phyloP scores from a whole-genome alignment of 2,329 filamentous ascomycete genomes.

The Ustulina deusta region DNA sequence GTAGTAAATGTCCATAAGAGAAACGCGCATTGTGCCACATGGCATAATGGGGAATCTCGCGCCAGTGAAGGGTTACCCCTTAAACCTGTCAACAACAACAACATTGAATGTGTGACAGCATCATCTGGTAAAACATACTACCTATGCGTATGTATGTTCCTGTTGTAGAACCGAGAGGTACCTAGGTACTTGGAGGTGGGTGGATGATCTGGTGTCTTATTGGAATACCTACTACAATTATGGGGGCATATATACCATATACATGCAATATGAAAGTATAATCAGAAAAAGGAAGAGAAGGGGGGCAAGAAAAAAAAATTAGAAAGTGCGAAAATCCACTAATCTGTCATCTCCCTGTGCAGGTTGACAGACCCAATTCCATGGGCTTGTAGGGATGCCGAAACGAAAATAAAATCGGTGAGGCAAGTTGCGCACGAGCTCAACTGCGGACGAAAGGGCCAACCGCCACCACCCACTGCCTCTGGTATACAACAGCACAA shows the following conservation, averaged over 20 bases:
- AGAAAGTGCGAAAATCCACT: neutral
- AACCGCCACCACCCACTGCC: slow-evolving; percentile 7
- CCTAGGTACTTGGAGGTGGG: no score
- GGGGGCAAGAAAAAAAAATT: neutral
- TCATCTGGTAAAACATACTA: neutral
- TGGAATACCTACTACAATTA: no score
- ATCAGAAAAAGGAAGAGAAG: neutral
- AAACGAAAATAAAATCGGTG: slow-evolving; percentile 21
- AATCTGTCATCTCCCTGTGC: slow-evolving; percentile 5
- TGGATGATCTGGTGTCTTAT: no score
- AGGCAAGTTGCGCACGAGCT: slow-evolving; percentile 16
- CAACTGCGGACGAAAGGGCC: slow-evolving; percentile 25
- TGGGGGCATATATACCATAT: neutral
- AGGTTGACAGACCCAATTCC: slow-evolving; percentile 9
- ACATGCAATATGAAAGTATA: neutral
- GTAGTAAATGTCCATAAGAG: neutral
- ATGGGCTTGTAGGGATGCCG: slow-evolving; percentile 1
- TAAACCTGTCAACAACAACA: neutral
- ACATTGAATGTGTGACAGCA: neutral
- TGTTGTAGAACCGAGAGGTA: no score
- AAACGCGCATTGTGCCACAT: slow-evolving; percentile 32
- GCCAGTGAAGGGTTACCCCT: slow-evolving; percentile 37
- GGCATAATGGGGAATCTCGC: slow-evolving; percentile 20
- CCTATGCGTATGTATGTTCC: neutral
- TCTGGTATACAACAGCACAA: neutral